These are phyloP conservation scores for Coemansia furcata DNA, from an alignment of 192 early-diverging fungal species.

Conservation along the genomic window DNA sequence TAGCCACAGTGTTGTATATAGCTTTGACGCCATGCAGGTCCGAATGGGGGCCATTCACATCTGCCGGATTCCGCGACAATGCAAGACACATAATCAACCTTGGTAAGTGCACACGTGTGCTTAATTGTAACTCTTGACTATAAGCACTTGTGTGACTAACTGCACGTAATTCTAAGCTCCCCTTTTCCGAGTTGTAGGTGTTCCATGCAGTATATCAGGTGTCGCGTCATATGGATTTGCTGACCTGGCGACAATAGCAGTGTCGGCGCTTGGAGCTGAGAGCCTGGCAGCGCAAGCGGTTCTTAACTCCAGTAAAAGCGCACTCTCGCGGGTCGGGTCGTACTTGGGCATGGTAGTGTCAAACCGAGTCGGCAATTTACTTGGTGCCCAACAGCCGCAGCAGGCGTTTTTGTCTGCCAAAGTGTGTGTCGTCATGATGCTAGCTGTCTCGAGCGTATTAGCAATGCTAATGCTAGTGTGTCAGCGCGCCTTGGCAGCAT, in stretches of 20 bases:
- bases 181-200: conserved; percentile 9
- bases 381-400: conserved; percentile 58
- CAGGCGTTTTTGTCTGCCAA: conserved; percentile 37
- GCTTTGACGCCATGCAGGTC: conserved; percentile 16
- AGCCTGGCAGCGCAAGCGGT: conserved; percentile 82
- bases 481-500: conserved; percentile 52
- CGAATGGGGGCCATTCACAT: conserved; percentile 41
- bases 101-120: conserved; percentile 16
- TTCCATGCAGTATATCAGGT: conserved; percentile 46
- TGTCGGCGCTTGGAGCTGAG: conserved; percentile 72
- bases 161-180: neutral
- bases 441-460: conserved; percentile 29
- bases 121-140: neutral
- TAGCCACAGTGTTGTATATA: conserved; percentile 61
- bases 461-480: conserved; percentile 56
- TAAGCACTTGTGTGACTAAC: neutral
- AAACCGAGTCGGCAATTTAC: conserved; percentile 76
- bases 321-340: conserved; percentile 71
- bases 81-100: conserved; percentile 25
- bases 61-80: conserved; percentile 27
- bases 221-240: conserved; percentile 55
- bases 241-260: conserved; percentile 70
- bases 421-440: conserved; percentile 51
- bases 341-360: conserved; percentile 74
- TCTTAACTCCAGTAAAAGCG: conserved; percentile 68